Evolutionary conservation across 2,329 filamentous ascomycete genomes (phyloP).

Genomic region (Aspergillus luchuensis): DNA sequence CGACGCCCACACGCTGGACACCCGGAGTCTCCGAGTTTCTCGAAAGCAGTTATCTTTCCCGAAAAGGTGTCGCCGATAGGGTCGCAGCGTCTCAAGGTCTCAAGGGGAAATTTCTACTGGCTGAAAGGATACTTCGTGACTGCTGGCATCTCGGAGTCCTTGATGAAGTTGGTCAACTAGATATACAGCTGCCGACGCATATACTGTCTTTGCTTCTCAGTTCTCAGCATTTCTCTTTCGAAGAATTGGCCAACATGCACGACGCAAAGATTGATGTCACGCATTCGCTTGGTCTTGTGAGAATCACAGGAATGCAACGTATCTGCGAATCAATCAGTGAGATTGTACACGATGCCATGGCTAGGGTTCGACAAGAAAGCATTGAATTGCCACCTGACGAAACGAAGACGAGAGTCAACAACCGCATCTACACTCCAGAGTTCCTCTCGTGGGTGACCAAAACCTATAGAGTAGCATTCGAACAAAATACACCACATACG

Average conservation of each 20-base stretch:
- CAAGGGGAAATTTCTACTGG: conserved; percentile 35
- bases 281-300: conserved; percentile 35
- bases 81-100: conserved; percentile 24
- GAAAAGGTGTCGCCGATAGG: conserved; percentile 22
- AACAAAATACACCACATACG: conserved; percentile 20
- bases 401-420: conserved; percentile 14
- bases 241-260: conserved; percentile 38
- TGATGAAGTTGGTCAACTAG: conserved; percentile 40
- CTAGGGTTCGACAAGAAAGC: conserved; percentile 33
- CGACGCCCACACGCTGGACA: conserved; percentile 26
- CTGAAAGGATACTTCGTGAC: conserved; percentile 41
- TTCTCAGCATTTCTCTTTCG: conserved; percentile 40
- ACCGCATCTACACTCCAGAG: conserved; percentile 23
- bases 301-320: conserved; percentile 37
- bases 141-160: conserved; percentile 41
- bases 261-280: conserved; percentile 42
- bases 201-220: conserved; percentile 35
- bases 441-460: conserved; percentile 39
- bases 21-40: conserved; percentile 37
- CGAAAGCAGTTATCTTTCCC: conserved; percentile 20
- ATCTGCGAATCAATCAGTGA: conserved; percentile 39
- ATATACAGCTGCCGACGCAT: conserved; percentile 33
- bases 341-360: conserved; percentile 33
- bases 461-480: conserved; percentile 35
- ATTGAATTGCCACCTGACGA: conserved; percentile 23